Conservation (phyloP, 805 yeast species). For the Monosporozyma unispora region DNA sequence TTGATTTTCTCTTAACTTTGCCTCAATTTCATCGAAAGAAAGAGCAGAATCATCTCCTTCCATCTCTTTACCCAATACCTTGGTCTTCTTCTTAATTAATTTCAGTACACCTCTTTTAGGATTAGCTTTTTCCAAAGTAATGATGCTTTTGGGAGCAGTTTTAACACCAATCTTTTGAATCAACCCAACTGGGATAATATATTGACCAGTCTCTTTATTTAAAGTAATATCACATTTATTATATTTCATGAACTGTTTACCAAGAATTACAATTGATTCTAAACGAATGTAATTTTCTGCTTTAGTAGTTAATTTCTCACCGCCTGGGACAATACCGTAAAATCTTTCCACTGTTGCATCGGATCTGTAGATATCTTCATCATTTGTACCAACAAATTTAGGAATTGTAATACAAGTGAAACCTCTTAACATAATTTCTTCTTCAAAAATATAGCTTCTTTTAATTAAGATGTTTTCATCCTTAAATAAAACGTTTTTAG, state of each 20-base stretch:
- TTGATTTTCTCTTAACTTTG: slow-evolving; percentile 1
- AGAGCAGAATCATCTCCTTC: slow-evolving; percentile 9
- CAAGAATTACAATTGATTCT: slow-evolving; percentile 11
- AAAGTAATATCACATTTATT: slow-evolving; percentile 13
- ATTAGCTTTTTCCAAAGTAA: neutral
- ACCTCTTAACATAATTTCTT: slow-evolving; percentile 56
- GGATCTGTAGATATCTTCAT: slow-evolving; percentile 21
- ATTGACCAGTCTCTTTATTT: slow-evolving; percentile 2
- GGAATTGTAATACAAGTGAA: slow-evolving; percentile 34
- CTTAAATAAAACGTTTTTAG: slow-evolving; percentile 2
- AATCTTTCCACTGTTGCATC: slow-evolving; percentile 16
- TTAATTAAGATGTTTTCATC: slow-evolving; percentile 30
- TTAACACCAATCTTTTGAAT: neutral
- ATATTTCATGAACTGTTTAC: slow-evolving; percentile 12
- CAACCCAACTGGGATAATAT: neutral
- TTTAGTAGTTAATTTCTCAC: slow-evolving; percentile 4
- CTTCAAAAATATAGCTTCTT: slow-evolving; percentile 48
- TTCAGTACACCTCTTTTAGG: neutral
- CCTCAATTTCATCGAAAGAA: slow-evolving; percentile 9
- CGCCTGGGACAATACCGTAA: slow-evolving; percentile 11
- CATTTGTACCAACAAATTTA: slow-evolving; percentile 54
- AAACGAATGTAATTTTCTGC: slow-evolving; percentile 11
- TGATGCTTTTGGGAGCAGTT: neutral
- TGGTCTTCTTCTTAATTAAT: neutral
- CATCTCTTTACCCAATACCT: neutral